phyloP scores from a whole-genome alignment of 768 basidiomycete species.

The Kwoniella botswanensis region DNA sequence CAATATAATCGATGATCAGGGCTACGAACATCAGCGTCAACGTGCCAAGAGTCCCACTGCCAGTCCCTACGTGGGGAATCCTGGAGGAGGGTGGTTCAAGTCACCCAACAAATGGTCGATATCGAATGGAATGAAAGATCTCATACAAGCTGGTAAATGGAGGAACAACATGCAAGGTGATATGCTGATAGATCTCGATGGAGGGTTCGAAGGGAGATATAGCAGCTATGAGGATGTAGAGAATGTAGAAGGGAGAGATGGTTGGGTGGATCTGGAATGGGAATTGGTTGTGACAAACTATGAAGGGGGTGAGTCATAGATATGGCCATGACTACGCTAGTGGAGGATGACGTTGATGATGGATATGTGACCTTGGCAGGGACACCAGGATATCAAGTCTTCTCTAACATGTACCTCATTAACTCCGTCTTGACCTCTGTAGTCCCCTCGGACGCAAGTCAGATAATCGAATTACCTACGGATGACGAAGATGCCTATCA shows the following conservation, averaged over 20 bases:
- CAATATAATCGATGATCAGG: neutral
- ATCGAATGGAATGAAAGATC: too few species aligned
- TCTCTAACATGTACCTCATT: conserved; percentile 40
- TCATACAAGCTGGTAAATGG: neutral
- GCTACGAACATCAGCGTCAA: neutral
- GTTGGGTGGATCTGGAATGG: conserved; percentile 35
- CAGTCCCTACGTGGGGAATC: neutral
- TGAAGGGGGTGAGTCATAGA: conserved; percentile 38
- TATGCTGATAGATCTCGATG: neutral
- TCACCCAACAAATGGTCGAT: neutral
- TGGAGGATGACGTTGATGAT: too few species aligned
- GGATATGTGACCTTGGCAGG: conserved; percentile 15
- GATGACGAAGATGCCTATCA: conserved; percentile 2
- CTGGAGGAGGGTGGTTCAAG: neutral
- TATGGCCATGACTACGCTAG: too few species aligned
- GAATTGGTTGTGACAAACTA: conserved; percentile 27
- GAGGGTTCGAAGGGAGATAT: neutral
- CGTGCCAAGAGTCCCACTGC: neutral
- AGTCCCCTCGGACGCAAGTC: conserved; percentile 15
- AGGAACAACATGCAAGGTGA: neutral
- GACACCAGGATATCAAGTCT: conserved; percentile 38
- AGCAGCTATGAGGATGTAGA: neutral
- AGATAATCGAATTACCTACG: neutral
- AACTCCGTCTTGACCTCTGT: conserved; percentile 27
- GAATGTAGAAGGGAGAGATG: conserved; percentile 20